Evolutionary conservation across 2,329 filamentous ascomycete genomes (phyloP).

Genomic region (Alternaria sp.): DNA sequence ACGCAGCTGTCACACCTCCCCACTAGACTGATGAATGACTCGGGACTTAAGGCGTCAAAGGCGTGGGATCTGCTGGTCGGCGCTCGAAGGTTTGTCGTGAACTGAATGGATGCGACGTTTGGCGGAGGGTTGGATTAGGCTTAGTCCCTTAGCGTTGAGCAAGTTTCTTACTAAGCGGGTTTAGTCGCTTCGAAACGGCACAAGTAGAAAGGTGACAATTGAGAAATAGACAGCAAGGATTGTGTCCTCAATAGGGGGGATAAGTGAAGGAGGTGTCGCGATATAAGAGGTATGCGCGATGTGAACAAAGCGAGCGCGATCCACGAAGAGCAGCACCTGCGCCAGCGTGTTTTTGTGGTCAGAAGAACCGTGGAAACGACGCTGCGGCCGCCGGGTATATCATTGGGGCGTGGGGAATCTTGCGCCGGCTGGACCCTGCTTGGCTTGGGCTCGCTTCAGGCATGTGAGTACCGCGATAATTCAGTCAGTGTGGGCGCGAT

Average conservation of each 20-base stretch:
- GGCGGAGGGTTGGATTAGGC: constrained; percentile 25
- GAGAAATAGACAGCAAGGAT: neutral
- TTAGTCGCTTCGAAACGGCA: constrained; percentile 19
- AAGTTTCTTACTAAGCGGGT: constrained; percentile 31
- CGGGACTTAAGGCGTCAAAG: constrained; percentile 27
- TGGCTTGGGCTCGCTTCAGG: constrained; percentile 6
- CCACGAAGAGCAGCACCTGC: constrained; percentile 8
- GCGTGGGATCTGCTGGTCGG: constrained; percentile 32
- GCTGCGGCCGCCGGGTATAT: constrained; percentile 17
- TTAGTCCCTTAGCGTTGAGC: constrained; percentile 32
- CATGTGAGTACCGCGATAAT: constrained; percentile 21
- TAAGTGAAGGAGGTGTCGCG: neutral
- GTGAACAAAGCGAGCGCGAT: neutral
- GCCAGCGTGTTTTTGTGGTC: constrained; percentile 6
- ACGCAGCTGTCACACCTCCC: constrained; percentile 18
- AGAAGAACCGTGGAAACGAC: constrained; percentile 22
- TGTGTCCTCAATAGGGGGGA: neutral
- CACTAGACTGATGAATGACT: constrained; percentile 22
- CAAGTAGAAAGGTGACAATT: constrained; percentile 5
- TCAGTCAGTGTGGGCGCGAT: neutral
- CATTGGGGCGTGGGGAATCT: constrained; percentile 21
- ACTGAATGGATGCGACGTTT: constrained; percentile 28
- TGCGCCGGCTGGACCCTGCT: constrained; percentile 14
- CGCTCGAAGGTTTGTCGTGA: constrained; percentile 26
- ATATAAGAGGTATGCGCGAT: neutral